Base-by-base conservation (phyloP, 352 stramenopile genomes). In the Globisporangium iwayamae region DNA sequence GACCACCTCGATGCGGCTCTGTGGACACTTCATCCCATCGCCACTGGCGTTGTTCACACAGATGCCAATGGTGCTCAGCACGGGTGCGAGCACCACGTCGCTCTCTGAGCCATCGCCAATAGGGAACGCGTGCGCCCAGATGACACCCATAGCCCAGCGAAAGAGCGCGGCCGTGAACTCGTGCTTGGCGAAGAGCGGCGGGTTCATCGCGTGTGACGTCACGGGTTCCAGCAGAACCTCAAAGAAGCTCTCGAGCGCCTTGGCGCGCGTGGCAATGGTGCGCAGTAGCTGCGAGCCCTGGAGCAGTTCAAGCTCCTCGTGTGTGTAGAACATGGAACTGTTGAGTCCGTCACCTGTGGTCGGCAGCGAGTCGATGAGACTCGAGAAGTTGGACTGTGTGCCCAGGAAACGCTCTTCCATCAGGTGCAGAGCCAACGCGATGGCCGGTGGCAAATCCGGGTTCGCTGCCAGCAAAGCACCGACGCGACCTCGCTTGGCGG, bases 101-200 rank as follows among this genome's bases (percentile, higher is more conserved):
- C 54, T 34, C 43, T 84, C 76, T 0, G 43, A 25, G 1, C 39
- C 39, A 18, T 60, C 43, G 25, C 66, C 64, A 20, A 71, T 20
- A 1, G 68, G 70, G 43, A 83, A 81, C 7, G 74, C 62, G 43
- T 64, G 71, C 4, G 72, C 62, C 76, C 76, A 85, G 3, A 85
- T 67, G 28, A 83, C 56, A 3, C 74, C 72, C 65, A 85, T 73
- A 0, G 76, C 76, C 74, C 74, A 85, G 8, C 62, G 67, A 34
- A 85, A 85, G 32, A 69, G 61, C 11, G 78, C 68, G 16, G 76
- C 56, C 14, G 76, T 81, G 52, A 85, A 85, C n/a, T 74, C 66
- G 39, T 75, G 43, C 18, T 68, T n/a, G 6, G 71, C 56, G n/a
- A 85, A 85, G 22, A 85, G 67, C 13, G 76, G 76, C 0, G 76